Conservation (phyloP, 2,329 filamentous ascomycete genomes). For the Penicillium brevicompactum region DNA sequence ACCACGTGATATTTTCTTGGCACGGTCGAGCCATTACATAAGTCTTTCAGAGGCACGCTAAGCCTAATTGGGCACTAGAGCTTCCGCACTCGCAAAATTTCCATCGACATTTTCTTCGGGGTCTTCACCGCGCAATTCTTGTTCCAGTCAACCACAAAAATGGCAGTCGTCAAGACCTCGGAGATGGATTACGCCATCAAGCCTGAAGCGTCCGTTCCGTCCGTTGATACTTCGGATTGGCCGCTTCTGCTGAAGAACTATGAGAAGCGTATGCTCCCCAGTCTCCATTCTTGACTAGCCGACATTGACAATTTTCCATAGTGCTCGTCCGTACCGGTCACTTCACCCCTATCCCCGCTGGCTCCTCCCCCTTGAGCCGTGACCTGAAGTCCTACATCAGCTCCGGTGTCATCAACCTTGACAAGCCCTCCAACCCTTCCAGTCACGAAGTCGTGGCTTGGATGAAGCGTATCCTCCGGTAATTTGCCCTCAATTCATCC, state of each 20-base stretch:
- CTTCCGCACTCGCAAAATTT: conserved; percentile 33
- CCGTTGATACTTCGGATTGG: conserved; percentile 85
- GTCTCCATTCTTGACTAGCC: conserved; percentile 12
- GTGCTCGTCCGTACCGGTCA: conserved; percentile 92
- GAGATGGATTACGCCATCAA: conserved; percentile 86
- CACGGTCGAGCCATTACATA: not conserved
- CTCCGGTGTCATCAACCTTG: conserved; percentile 96
- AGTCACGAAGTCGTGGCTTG: conserved; percentile 99
- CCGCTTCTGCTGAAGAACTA: conserved; percentile 96
- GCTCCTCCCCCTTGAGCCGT: conserved; percentile 86
- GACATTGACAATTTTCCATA: conserved; percentile 14
- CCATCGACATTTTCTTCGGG: conserved; percentile 26
- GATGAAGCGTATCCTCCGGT: conserved; percentile 97
- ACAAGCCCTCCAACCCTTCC: conserved; percentile 96
- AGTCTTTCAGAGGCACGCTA: conserved; percentile 14
- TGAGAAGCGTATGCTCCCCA: conserved; percentile 71
- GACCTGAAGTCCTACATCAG: conserved; percentile 97
- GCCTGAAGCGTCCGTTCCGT: conserved; percentile 78
- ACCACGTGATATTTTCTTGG: too few species aligned
- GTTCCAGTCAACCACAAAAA: conserved; percentile 29
- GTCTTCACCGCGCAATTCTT: conserved; percentile 22
- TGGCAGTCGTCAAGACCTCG: conserved; percentile 55
- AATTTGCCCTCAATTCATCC: conserved; percentile 31
- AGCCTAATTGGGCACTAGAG: conserved; percentile 21
- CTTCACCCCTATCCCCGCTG: conserved; percentile 94